These are phyloP conservation scores for Lojkania enalia DNA, from an alignment of 2,329 filamentous ascomycete genomes.

Conservation along the genomic window DNA sequence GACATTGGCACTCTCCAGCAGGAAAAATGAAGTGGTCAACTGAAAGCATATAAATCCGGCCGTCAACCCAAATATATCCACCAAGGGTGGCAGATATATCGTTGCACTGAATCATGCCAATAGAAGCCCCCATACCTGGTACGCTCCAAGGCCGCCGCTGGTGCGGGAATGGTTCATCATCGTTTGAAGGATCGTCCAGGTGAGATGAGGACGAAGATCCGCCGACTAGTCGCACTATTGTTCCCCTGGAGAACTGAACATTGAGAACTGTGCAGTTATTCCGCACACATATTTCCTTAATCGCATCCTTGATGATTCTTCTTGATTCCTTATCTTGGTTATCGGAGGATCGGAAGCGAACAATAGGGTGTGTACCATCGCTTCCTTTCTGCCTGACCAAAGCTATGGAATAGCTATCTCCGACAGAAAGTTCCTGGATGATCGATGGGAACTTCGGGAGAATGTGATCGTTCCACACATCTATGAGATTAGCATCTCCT, in stretches of 20 bases:
- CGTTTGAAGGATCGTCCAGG: constrained; percentile 9
- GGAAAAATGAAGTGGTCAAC: constrained; percentile 8
- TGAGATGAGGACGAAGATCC: background rate
- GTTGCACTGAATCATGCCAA: constrained; percentile 5
- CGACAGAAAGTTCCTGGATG: constrained; percentile 3
- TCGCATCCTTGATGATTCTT: constrained; percentile 1
- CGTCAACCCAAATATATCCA: constrained; percentile 9
- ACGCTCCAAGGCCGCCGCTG: constrained; percentile 5
- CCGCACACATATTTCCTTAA: constrained; percentile 6
- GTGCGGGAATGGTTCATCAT: constrained; percentile 11
- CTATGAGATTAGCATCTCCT: constrained; percentile 4
- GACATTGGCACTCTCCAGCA: constrained; percentile 1
- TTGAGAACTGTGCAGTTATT: background rate
- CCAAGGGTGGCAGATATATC: constrained; percentile 14
- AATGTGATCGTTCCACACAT: constrained; percentile 6
- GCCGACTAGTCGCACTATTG: constrained; percentile 8
- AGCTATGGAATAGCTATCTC: constrained; percentile 9
- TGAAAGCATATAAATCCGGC: constrained; percentile 11
- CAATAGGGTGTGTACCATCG: constrained; percentile 3
- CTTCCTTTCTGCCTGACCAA: constrained; percentile 8
- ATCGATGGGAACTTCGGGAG: constrained; percentile 5
- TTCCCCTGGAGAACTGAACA: constrained; percentile 13
- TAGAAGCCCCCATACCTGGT: constrained; percentile 11
- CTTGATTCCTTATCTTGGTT: constrained; percentile 5
- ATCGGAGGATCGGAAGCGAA: constrained; percentile 12